phyloP scores from a whole-genome alignment of 2,329 filamentous ascomycete species.

The Diaporthe longicolla region DNA sequence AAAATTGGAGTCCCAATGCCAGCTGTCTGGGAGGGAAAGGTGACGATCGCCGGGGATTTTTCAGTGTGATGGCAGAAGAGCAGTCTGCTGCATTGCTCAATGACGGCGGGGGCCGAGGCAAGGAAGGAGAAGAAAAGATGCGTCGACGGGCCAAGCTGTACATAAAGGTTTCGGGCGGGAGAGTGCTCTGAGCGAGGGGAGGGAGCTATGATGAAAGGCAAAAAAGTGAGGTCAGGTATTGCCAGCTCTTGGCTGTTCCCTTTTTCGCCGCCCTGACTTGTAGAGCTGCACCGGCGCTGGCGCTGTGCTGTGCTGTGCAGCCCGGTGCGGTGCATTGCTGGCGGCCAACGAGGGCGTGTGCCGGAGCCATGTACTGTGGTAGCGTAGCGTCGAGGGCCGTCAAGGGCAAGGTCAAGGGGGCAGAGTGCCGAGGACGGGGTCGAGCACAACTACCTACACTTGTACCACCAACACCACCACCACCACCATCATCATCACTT shows the following conservation, averaged over 20 bases:
- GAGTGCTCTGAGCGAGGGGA: slow-evolving; percentile 19
- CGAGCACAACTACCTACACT: not conserved
- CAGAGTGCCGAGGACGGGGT: slow-evolving; percentile 25
- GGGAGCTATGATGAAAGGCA: slow-evolving; percentile 40
- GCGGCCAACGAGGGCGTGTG: slow-evolving; percentile 12
- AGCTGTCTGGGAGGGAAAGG: slow-evolving; percentile 9
- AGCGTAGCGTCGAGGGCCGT: slow-evolving; percentile 23
- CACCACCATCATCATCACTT: not conserved
- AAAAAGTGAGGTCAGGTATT: slow-evolving; percentile 28
- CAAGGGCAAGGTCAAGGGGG: slow-evolving; percentile 27
- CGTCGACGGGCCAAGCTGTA: slow-evolving; percentile 38
- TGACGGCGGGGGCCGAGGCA: not conserved
- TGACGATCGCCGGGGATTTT: slow-evolving; percentile 14
- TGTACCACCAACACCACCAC: no score
- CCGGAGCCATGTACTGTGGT: slow-evolving; percentile 13
- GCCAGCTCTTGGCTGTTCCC: slow-evolving; percentile 20
- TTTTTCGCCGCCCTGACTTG: slow-evolving; percentile 9
- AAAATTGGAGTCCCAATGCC: slow-evolving; percentile 29
- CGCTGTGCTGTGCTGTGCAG: slow-evolving; percentile 4
- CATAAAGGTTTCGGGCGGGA: slow-evolving; percentile 33
- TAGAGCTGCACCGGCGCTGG: not conserved
- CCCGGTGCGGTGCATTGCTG: slow-evolving; percentile 8
- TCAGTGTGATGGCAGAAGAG: slow-evolving; percentile 17
- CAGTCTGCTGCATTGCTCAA: slow-evolving; percentile 17
- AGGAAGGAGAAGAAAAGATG: not conserved